Evolutionary conservation across 176 grass and related monocot species (phyloP).

Genomic region (Zoysia pacifica): DNA sequence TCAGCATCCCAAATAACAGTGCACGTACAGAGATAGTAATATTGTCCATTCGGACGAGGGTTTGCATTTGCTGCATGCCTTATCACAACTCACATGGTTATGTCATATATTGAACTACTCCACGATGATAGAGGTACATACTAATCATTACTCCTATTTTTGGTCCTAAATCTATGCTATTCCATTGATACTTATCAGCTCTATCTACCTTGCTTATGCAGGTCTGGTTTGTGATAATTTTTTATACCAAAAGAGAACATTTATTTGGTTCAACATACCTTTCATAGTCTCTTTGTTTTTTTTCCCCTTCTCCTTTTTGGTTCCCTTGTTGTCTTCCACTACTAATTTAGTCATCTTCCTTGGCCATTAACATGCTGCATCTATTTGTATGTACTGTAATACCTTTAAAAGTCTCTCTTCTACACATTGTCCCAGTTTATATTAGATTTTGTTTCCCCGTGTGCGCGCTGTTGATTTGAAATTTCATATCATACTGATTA

Average conservation of each 20-base stretch:
- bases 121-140: conserved; percentile 21
- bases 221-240: neutral
- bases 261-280: too few species aligned
- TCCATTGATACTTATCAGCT: neutral
- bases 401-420: neutral
- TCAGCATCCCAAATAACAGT: conserved; percentile 41
- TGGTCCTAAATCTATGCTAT: neutral
- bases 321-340: neutral
- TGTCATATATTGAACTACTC: conserved; percentile 1
- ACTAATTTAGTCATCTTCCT: too few species aligned
- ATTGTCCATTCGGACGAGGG: neutral
- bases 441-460: neutral
- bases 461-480: neutral
- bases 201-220: conserved; percentile 9
- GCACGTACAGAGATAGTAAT: conserved; percentile 49
- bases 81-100: neutral
- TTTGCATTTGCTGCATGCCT: neutral
- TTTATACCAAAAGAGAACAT: neutral
- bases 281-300: too few species aligned
- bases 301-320: too few species aligned
- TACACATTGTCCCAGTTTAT: neutral
- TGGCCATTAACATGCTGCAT: neutral
- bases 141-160: neutral
- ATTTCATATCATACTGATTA: neutral
- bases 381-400: conserved; percentile 3